Evolutionary conservation across 129 eudicot species (phyloP), one percentile per base, ranked within the genome.

Genomic region (Lactuca sativa): DNA sequence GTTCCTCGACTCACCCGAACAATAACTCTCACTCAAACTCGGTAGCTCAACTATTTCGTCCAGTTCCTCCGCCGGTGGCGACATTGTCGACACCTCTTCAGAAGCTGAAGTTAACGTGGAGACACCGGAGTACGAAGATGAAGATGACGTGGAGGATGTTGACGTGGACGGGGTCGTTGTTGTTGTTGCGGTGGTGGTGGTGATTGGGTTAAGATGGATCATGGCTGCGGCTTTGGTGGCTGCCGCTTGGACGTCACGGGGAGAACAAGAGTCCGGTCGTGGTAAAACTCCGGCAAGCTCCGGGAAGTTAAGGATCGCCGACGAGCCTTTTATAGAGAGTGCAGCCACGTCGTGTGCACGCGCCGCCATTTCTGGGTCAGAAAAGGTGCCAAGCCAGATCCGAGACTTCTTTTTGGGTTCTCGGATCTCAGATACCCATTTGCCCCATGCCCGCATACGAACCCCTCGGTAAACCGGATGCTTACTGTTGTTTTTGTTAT

Each of bases 191-290:
- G 52, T 47, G 15, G 52, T 47, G 52, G 52, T 47, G n/a, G 52
- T 47, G 12, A 10, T 47, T 40, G 56, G 32, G 66, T 62, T 69
- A 62, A 77, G 76, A 10, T 77, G 81, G 76, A 44, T 62, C 81
- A 77, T 77, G 4, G 71, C 71, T 5, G 95, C 91, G 10, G 91
- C 96, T 81, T 78, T 55, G 0, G 89, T 75, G 3, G 96, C 91
- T 7, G 96, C 96, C 7, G 80, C 89, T 63, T 85, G 96, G 25
- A 88, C 74, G 48, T 88, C 85, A 40, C 82, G 72, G 4, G 96
- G 85, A 0, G 74, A 43, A 60, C 78, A 51, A 0, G 76, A 60
- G 10, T 33, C 55, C 1, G 96, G 96, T 18, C 89, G 80, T 0
- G 96, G 96, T 31, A 81, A 34, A 9, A 58, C 14, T 17, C 70